Evolutionary conservation across 2,329 filamentous ascomycete genomes (phyloP).

Genomic region (Apiospora hydei): DNA sequence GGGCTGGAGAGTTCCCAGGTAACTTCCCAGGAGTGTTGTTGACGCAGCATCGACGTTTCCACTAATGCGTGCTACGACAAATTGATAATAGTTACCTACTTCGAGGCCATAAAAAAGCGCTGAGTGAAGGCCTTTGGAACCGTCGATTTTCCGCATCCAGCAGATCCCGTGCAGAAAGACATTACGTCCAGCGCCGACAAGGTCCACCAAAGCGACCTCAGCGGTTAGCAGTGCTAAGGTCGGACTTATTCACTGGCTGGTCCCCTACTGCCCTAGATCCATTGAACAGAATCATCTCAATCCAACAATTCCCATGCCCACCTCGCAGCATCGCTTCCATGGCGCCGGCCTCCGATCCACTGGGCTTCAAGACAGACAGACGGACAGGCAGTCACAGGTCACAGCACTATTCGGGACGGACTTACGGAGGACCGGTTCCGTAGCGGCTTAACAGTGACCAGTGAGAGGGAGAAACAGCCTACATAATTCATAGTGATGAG

Average conservation of each 20-base stretch:
- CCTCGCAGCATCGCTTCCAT: slow-evolving; percentile 1
- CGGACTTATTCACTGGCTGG: slow-evolving; percentile 3
- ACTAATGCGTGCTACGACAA: too few species aligned
- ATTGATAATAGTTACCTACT: too few species aligned
- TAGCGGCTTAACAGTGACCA: too few species aligned
- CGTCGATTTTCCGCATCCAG: slow-evolving; percentile 66
- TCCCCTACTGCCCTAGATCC: not conserved
- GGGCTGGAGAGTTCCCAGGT: too few species aligned
- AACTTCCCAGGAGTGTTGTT: too few species aligned
- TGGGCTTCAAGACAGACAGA: not conserved
- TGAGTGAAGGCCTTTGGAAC: slow-evolving; percentile 58
- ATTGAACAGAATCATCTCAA: slow-evolving; percentile 2
- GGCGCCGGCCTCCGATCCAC: slow-evolving; percentile 6
- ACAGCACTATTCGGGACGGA: slow-evolving; percentile 50
- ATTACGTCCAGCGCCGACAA: slow-evolving; percentile 59
- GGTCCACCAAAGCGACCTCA: slow-evolving; percentile 54
- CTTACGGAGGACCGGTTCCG: slow-evolving; percentile 31
- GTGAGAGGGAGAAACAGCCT: too few species aligned
- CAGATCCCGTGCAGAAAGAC: slow-evolving; percentile 72
- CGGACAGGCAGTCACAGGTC: not conserved
- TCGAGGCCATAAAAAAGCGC: slow-evolving; percentile 25
- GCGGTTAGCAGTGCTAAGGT: not conserved
- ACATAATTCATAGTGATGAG: too few species aligned
- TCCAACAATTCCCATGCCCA: slow-evolving; percentile 15
- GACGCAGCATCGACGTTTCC: too few species aligned